These are phyloP conservation scores for Tritrichomonas foetus DNA, from an alignment of 208 protist species.

Conservation along the genomic window DNA sequence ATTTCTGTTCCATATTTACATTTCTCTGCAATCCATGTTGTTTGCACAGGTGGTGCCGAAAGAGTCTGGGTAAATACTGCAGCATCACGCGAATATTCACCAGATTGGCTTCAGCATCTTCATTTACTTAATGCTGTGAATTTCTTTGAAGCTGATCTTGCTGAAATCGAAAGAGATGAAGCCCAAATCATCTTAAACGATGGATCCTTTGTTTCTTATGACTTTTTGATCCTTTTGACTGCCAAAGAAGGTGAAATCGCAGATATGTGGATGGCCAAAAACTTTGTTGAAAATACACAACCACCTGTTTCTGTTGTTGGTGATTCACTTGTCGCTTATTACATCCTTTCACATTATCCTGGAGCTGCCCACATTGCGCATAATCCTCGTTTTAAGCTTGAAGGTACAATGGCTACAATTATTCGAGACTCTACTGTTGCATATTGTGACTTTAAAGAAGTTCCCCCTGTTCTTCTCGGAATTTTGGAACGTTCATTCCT, in stretches of 20 bases:
- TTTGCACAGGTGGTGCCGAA: not conserved
- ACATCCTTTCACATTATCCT: constrained; percentile 8
- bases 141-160: not conserved
- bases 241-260: constrained; percentile 19
- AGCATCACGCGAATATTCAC: not conserved
- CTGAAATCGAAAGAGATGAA: not conserved
- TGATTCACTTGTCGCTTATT: not conserved
- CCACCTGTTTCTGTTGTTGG: not conserved
- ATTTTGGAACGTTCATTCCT: not conserved
- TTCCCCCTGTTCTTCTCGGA: not conserved
- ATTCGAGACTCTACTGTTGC: not conserved
- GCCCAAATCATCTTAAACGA: not conserved
- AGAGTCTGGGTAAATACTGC: constrained; percentile 1
- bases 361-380: constrained; percentile 10
- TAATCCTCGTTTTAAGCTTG: constrained; percentile 20
- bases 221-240: not conserved
- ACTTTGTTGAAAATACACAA: not conserved
- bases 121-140: not conserved
- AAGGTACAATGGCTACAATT: constrained; percentile 20
- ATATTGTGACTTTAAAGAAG: constrained; percentile 35
- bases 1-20: constrained; percentile 33
- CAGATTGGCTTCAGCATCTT: constrained; percentile 23
- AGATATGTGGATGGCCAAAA: constrained; percentile 41
- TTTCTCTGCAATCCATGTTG: not conserved
- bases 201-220: not conserved